Evolutionary conservation across 768 basidiomycete genomes (phyloP).

Genomic region (Suillus sp.): DNA sequence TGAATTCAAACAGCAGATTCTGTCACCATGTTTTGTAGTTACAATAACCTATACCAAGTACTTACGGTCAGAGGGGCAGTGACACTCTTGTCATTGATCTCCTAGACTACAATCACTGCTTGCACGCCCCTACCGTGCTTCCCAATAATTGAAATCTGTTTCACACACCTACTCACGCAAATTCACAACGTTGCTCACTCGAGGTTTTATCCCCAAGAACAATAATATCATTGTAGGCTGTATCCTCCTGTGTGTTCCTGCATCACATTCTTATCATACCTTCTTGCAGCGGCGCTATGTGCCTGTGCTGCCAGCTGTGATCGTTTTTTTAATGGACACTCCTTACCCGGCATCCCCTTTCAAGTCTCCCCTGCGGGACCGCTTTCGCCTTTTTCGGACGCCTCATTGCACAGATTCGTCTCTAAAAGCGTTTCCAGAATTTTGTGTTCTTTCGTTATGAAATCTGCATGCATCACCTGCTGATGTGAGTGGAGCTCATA

Average conservation of each 20-base stretch:
- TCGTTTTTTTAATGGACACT: conserved; percentile 8
- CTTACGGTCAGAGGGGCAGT: background rate
- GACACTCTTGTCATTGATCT: conserved; percentile 8
- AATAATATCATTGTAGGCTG: conserved; percentile 3
- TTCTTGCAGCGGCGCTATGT: background rate
- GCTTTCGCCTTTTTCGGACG: conserved; percentile 20
- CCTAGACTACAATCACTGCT: conserved; percentile 18
- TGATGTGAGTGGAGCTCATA: conserved; percentile 27
- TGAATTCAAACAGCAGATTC: background rate
- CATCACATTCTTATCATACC: conserved; percentile 13
- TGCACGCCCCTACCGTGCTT: conserved; percentile 9
- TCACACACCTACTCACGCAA: conserved; percentile 5
- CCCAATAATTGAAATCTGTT: conserved; percentile 1
- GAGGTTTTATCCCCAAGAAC: conserved; percentile 19
- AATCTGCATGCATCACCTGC: conserved; percentile 18
- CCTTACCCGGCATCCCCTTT: conserved; percentile 12
- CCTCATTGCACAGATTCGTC: conserved; percentile 19
- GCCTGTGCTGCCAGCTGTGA: conserved; percentile 8
- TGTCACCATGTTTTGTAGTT: background rate
- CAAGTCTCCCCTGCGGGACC: conserved; percentile 17
- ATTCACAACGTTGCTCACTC: conserved; percentile 27
- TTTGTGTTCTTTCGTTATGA: conserved; percentile 12
- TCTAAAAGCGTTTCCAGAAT: background rate
- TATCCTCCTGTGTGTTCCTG: conserved; percentile 5
- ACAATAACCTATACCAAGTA: conserved; percentile 1